Percentiles rank a stretch among this genome's conserved stretches.
Conservation (phyloP, 352 stramenopile species). For the Globisporangium mamillatum region DNA sequence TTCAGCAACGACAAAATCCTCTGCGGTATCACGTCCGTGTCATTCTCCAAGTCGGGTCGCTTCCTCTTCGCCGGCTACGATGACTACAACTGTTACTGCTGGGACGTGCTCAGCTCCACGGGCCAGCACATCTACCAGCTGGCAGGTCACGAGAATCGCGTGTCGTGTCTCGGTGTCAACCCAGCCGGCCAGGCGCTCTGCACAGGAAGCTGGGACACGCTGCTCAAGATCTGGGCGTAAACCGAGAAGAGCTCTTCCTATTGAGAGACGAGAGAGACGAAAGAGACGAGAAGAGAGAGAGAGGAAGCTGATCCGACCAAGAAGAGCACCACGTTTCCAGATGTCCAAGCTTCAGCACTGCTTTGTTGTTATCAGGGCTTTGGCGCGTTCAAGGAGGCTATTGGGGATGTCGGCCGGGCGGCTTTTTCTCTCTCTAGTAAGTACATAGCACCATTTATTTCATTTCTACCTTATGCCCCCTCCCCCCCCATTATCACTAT, state of each 20-base stretch:
- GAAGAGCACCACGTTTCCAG: background rate
- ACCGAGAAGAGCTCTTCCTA: background rate
- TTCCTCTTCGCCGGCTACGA: conserved; percentile 98
- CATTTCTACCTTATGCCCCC: background rate
- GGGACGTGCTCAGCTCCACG: conserved; percentile 93
- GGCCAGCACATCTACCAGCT: conserved; percentile 91
- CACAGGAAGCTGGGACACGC: conserved; percentile 98
- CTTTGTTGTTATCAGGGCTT: background rate
- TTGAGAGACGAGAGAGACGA: background rate
- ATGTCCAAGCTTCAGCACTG: background rate
- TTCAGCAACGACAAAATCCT: conserved; percentile 97
- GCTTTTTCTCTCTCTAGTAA: background rate
- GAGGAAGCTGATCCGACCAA: background rate
- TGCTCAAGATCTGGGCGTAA: conserved; percentile 97
- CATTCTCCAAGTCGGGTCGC: conserved; percentile 93
- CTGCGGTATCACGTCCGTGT: conserved; percentile 96
- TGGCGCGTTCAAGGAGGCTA: background rate
- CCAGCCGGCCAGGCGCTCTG: conserved; percentile 94
- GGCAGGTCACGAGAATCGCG: conserved; percentile 94
- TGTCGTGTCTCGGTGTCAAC: conserved; percentile 97
- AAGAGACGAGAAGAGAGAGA: conserved; percentile 5
- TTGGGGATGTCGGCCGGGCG: too few species aligned
- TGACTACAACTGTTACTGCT: conserved; percentile 97
- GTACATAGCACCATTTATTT: background rate
- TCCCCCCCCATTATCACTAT: background rate